Conservation (phyloP, 768 basidiomycete genomes). For the Kwoniella mangroviensis region DNA sequence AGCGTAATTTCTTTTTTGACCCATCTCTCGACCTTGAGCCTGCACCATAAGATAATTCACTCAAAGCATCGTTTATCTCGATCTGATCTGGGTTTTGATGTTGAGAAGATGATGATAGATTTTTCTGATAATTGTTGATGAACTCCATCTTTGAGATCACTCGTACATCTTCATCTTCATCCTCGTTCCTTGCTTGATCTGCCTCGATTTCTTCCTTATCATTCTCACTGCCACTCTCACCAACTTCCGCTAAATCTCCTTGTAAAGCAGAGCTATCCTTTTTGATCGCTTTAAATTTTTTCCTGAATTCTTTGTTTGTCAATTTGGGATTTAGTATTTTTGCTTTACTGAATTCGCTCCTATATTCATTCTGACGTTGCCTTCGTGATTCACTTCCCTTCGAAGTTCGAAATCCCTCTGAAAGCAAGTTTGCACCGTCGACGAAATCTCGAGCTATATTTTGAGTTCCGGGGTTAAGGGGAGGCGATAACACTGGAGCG, state of each 20-base stretch:
- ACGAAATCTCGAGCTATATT: not conserved
- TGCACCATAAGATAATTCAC: not conserved
- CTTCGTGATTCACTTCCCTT: not conserved
- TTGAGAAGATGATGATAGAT: not conserved
- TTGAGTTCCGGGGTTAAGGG: too few relatives aligned
- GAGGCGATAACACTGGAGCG: too few relatives aligned
- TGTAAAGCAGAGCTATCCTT: not conserved
- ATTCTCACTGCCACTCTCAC: not conserved
- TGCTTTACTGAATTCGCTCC: not conserved
- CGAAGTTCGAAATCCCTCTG: too few relatives aligned
- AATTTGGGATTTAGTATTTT: not conserved
- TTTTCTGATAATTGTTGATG: not conserved
- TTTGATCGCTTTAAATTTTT: not conserved
- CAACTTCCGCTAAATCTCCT: not conserved
- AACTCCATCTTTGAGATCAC: not conserved
- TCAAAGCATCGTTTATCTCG: not conserved
- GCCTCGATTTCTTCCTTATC: not conserved
- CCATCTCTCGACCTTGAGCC: not conserved
- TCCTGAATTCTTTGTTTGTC: not conserved
- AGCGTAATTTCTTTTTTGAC: constrained; percentile 3
- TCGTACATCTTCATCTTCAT: not conserved
- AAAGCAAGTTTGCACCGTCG: not conserved
- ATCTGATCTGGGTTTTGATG: not conserved
- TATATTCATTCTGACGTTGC: not conserved
- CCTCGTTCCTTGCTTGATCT: not conserved